Percentiles rank a stretch among this genome's conserved stretches.
Conservation (phyloP, 371 early-diverging fungal species). For the Mucor velutinosus region DNA sequence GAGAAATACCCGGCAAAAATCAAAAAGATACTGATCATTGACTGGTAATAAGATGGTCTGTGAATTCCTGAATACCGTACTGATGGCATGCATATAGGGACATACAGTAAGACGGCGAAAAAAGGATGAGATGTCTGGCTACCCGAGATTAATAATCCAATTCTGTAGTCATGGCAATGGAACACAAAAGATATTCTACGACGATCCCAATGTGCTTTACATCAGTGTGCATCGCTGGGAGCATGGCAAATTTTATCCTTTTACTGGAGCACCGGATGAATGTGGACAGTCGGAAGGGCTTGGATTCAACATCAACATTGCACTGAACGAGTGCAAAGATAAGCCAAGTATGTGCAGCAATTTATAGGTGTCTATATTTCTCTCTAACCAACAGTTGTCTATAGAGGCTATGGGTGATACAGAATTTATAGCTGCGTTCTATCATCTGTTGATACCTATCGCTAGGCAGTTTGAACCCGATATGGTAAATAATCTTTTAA, state of each 20-base stretch:
- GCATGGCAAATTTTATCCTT: constrained; percentile 61
- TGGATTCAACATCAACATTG: constrained; percentile 64
- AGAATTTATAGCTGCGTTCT: constrained; percentile 65
- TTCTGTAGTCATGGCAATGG: constrained; percentile 61
- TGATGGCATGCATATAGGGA: constrained; percentile 43
- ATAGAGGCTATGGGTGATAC: constrained; percentile 64
- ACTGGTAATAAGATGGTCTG: constrained; percentile 38
- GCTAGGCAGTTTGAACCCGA: constrained; percentile 66
- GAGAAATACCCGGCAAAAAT: constrained; percentile 51
- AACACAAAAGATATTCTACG: constrained; percentile 65
- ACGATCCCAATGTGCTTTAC: constrained; percentile 64
- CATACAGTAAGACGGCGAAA: constrained; percentile 52
- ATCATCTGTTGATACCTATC: constrained; percentile 63
- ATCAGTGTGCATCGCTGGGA: constrained; percentile 70
- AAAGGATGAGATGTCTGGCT: not conserved
- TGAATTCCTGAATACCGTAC: not conserved
- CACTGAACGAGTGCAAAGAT: constrained; percentile 50
- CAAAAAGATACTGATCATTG: constrained; percentile 60
- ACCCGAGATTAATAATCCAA: not conserved
- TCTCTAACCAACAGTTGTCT: not conserved
- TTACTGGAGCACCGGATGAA: constrained; percentile 57
- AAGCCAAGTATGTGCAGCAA: constrained; percentile 40
- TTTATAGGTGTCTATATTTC: not conserved
- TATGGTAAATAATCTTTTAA: constrained; percentile 22
- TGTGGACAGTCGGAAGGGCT: constrained; percentile 56